Evolutionary conservation across 768 basidiomycete species (phyloP).

Genomic region (Tylopilus plumbeoviolaceoides): DNA sequence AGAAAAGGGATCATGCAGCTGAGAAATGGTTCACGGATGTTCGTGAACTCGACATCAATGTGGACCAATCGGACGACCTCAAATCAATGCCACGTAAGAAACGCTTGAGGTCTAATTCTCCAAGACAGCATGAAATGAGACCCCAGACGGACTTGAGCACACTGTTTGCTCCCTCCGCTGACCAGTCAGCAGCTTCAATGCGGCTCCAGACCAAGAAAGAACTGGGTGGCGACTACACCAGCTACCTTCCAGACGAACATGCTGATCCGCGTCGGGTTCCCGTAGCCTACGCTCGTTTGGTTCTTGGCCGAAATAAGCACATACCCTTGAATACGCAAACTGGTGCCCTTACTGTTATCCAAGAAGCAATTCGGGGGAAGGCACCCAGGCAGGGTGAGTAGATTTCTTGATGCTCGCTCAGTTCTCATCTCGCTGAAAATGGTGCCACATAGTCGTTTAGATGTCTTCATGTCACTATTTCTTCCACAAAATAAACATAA

Average conservation of each 20-base stretch:
- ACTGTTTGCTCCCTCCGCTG: slow-evolving; percentile 13
- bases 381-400: slow-evolving; percentile 11
- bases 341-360: slow-evolving; percentile 39
- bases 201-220: slow-evolving; percentile 34
- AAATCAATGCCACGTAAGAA: slow-evolving; percentile 3
- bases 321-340: slow-evolving; percentile 37
- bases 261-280: slow-evolving; percentile 33
- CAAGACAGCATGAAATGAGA: slow-evolving; percentile 19
- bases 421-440: background rate
- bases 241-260: slow-evolving; percentile 34
- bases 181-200: background rate
- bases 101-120: background rate
- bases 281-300: slow-evolving; percentile 39
- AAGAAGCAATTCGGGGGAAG: slow-evolving; percentile 11
- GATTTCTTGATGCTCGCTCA: background rate
- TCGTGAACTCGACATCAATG: slow-evolving; percentile 17
- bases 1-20: slow-evolving; percentile 18
- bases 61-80: background rate
- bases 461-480: background rate
- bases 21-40: slow-evolving; percentile 24
- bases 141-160: slow-evolving; percentile 19
- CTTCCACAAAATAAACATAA: slow-evolving; percentile 28
- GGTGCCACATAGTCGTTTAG: slow-evolving; percentile 11
- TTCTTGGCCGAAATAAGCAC: slow-evolving; percentile 41
- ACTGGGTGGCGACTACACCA: slow-evolving; percentile 49